These are phyloP conservation scores for Gynochthodes officinalis DNA, from an alignment of 257 asterid genomes.

Conservation along the genomic window DNA sequence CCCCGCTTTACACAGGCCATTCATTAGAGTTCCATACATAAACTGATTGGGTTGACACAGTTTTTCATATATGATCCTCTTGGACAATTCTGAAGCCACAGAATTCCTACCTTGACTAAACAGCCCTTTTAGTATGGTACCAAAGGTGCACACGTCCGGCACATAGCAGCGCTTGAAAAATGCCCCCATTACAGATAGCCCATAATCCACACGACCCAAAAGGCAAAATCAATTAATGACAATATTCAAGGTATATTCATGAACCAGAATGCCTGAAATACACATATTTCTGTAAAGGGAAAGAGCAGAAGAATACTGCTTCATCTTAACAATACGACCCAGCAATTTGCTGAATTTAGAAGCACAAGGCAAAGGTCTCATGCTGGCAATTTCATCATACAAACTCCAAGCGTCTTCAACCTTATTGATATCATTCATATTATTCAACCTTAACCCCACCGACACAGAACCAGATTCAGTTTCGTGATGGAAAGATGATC, in stretches of 20 bases:
- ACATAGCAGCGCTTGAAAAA: slow-evolving; percentile 25
- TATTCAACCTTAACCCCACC: no score
- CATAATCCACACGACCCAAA: slow-evolving; percentile 20
- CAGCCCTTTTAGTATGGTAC: slow-evolving; percentile 25
- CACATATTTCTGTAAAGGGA: slow-evolving; percentile 18
- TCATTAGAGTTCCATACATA: slow-evolving; percentile 10
- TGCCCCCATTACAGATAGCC: slow-evolving; percentile 25
- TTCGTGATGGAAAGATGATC: no score
- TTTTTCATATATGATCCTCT: slow-evolving; percentile 18
- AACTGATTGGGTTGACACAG: neutral
- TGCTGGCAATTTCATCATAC: slow-evolving; percentile 21
- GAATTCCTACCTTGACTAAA: slow-evolving; percentile 9
- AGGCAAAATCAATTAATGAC: slow-evolving; percentile 26
- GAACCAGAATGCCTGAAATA: slow-evolving; percentile 16
- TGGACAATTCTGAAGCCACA: slow-evolving; percentile 21
- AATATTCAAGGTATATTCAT: slow-evolving; percentile 21
- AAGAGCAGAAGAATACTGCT: slow-evolving; percentile 23
- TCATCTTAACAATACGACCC: slow-evolving; percentile 15
- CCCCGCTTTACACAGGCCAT: slow-evolving; percentile 36
- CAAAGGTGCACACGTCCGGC: slow-evolving; percentile 15
- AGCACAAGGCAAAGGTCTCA: slow-evolving; percentile 30
- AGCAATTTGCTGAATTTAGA: slow-evolving; percentile 19
- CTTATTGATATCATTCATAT: neutral
- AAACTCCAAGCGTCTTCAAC: slow-evolving; percentile 22
- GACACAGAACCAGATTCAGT: no score